Base-by-base conservation (phyloP, 1,139 yeast genomes). In the Pneumocystis oryctolagi region DNA sequence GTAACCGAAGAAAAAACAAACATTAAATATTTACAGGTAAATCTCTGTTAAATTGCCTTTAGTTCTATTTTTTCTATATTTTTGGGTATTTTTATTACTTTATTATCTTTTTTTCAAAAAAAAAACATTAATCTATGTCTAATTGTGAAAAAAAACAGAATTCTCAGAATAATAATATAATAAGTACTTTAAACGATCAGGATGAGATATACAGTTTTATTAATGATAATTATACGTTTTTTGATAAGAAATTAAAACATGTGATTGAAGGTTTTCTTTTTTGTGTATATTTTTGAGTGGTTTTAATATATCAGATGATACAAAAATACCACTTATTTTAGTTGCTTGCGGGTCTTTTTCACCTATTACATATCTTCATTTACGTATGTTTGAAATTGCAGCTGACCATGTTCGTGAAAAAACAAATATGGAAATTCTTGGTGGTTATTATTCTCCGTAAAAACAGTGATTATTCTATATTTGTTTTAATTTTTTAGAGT, bases 381-480 rank as follows among this genome's bases (percentile, higher is more conserved):
- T 92, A 71, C 80, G 99, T 66, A 92, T 92, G 97, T 92, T 92
- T 75, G 98, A 92, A 75, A 92, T 92, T 96, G 98, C 98, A 0
- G 77, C 92, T 70, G 98, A 92, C 74, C 84, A 95, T n/a, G 87
- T 94, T 62, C 79, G 87, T 60, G 98, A 92, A 73, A 92, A 85
- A 68, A 92, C 97, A 0, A 76, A 94, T 68, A 90, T 89, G 70
- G 98, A 94, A 74, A 96, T 92, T 42, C 82, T 92, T 70, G 99
- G 97, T 20, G 99, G 98, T 0, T 92, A 85, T 76, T 94, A 88
- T 75, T 87, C 96, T n/a, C 99, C 99, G 32, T 59, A 59, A 42
- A n/a, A 42, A 20, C 3, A 2, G 5, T 39, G 30, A 25, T 2
- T 39, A 31, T 5, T 12, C 12, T 5, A 5, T n/a, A 5, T 16